Evolutionary conservation across 352 stramenopile genomes (phyloP).

Genomic region (Phytophthora sp.): DNA sequence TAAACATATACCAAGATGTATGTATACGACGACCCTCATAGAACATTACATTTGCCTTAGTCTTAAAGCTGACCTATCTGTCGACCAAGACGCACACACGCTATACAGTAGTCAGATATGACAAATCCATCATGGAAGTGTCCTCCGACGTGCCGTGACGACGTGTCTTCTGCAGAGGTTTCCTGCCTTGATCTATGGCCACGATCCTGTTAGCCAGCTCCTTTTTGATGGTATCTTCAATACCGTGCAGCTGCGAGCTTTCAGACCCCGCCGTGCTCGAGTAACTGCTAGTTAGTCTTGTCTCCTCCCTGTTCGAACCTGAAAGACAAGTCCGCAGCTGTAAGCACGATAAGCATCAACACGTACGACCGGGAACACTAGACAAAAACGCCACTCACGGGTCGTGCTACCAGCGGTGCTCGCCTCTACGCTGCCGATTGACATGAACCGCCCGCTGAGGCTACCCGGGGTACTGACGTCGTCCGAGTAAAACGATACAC

Average conservation of each 20-base stretch:
- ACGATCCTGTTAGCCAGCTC: constrained; percentile 10
- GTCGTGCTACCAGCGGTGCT: constrained; percentile 17
- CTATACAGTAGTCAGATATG: constrained; percentile 36
- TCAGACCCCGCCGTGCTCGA: constrained; percentile 39
- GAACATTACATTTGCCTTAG: constrained; percentile 11
- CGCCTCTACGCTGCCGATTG: constrained; percentile 9
- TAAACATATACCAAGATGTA: background rate
- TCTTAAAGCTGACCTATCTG: constrained; percentile 5
- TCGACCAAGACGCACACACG: background rate
- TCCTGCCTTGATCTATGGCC: constrained; percentile 1
- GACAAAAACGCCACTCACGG: constrained; percentile 4
- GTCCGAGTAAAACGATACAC: constrained; percentile 35
- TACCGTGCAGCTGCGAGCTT: constrained; percentile 19
- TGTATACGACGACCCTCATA: background rate
- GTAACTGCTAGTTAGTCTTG: constrained; percentile 35
- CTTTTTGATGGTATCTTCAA: constrained; percentile 27
- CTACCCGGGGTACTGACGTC: constrained; percentile 15
- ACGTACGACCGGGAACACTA: no score
- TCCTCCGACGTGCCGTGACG: constrained; percentile 12
- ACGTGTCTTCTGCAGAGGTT: constrained; percentile 18
- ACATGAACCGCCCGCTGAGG: constrained; percentile 22
- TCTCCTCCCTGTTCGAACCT: constrained; percentile 19
- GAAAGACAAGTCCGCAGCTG: constrained; percentile 21
- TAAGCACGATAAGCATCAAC: constrained; percentile 23
- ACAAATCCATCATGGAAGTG: constrained; percentile 31